These are phyloP conservation scores for Aurinia saxatilis DNA, from an alignment of 345 rosid species.

Conservation along the genomic window DNA sequence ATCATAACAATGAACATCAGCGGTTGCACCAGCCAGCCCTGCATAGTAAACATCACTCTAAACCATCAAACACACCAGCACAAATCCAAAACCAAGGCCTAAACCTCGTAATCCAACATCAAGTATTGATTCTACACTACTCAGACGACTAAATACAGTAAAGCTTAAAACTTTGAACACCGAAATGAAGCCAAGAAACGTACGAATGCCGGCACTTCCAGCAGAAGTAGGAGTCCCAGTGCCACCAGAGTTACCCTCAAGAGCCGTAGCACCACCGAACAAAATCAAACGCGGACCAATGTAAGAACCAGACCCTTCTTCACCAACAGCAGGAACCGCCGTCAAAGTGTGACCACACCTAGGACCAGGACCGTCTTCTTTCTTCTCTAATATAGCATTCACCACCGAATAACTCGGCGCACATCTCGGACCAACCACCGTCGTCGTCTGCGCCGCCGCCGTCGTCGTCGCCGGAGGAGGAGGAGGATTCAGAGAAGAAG, in stretches of 20 bases:
- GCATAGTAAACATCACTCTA: constrained; percentile 30
- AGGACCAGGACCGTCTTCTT: constrained; percentile 96
- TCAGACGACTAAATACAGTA: neutral
- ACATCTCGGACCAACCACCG: constrained; percentile 73
- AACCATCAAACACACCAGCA: neutral
- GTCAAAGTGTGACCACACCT: constrained; percentile 97
- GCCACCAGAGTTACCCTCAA: constrained; percentile 88
- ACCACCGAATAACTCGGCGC: constrained; percentile 86
- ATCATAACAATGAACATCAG: constrained; percentile 97
- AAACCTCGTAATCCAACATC: neutral
- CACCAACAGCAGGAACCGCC: constrained; percentile 90
- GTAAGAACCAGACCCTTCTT: constrained; percentile 71
- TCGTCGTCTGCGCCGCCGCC: constrained; percentile 34
- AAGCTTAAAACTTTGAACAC: neutral
- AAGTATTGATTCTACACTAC: neutral
- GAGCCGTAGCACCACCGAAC: constrained; percentile 96
- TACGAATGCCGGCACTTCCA: constrained; percentile 97
- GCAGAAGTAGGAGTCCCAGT: constrained; percentile 90
- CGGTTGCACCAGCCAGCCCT: constrained; percentile 99
- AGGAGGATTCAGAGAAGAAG: constrained; percentile 18
- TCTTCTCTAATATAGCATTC: constrained; percentile 72
- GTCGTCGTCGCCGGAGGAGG: constrained; percentile 13
- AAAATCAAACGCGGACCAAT: constrained; percentile 88
- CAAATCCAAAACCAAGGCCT: neutral
- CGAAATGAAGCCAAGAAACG: constrained; percentile 15